These are phyloP conservation scores for Mycena albidolilacea DNA, from an alignment of 768 basidiomycete genomes.

Conservation along the genomic window DNA sequence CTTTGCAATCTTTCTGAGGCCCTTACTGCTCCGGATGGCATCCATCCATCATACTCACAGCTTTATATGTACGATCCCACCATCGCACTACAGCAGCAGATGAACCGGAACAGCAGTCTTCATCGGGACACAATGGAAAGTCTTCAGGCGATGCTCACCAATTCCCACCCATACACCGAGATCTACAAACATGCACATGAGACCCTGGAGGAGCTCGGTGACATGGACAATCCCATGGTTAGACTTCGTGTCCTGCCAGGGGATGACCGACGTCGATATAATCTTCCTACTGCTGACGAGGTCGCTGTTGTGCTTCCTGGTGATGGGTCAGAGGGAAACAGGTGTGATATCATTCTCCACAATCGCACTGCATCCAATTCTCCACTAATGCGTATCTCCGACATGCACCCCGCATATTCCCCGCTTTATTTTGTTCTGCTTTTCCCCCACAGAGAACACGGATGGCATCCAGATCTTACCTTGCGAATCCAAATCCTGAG, in stretches of 20 bases:
- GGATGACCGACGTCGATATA: constrained; percentile 51
- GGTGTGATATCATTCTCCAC: too few species aligned
- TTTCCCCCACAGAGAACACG: constrained; percentile 48
- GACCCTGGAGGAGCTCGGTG: constrained; percentile 40
- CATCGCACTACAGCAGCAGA: constrained; percentile 37
- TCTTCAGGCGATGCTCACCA: constrained; percentile 45
- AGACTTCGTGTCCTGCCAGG: constrained; percentile 36
- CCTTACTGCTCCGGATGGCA: constrained; percentile 45
- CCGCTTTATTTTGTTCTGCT: too few species aligned
- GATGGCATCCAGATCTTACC: constrained; percentile 22
- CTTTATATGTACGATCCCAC: constrained; percentile 57
- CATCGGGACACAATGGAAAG: constrained; percentile 38
- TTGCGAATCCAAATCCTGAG: neutral
- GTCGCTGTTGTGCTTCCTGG: too few species aligned
- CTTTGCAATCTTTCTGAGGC: neutral
- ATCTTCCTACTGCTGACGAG: constrained; percentile 28
- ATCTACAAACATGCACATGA: constrained; percentile 52
- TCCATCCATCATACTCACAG: constrained; percentile 50
- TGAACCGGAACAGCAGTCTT: constrained; percentile 42
- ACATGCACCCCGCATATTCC: neutral
- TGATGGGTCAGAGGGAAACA: too few species aligned
- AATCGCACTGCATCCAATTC: too few species aligned
- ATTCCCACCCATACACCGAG: constrained; percentile 45
- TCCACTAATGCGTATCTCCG: neutral
- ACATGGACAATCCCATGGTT: constrained; percentile 39